Conservation (phyloP, 768 basidiomycete species). For the Lactifluus piperatus region DNA sequence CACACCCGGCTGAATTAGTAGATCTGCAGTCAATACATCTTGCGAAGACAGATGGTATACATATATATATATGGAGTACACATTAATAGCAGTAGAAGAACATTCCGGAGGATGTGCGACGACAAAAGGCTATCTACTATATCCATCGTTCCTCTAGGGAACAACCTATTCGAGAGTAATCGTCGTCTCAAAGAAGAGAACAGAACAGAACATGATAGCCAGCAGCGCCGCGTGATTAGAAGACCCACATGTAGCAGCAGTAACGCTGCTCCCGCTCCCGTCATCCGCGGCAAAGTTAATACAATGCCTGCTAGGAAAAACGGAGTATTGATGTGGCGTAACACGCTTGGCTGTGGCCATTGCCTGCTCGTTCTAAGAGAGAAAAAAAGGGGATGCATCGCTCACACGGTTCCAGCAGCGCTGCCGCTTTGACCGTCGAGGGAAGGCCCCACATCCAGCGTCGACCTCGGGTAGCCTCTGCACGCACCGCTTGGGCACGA, state of each 20-base stretch:
- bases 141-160: neutral
- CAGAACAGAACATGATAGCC: neutral
- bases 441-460: neutral
- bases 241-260: neutral
- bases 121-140: neutral
- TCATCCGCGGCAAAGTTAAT: neutral
- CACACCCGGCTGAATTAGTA: too few relatives aligned
- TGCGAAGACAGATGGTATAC: neutral
- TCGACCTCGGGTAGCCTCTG: neutral
- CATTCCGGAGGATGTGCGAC: neutral
- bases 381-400: neutral
- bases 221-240: neutral
- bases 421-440: slow-evolving; percentile 9
- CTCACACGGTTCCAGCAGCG: slow-evolving; percentile 1
- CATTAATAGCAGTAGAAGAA: neutral
- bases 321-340: neutral
- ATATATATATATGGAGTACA: neutral
- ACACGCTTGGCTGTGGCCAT: neutral
- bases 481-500: slow-evolving; percentile 6
- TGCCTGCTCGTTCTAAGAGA: neutral
- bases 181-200: neutral
- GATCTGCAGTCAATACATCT: neutral
- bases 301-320: neutral
- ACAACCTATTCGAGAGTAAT: neutral
- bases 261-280: neutral